phyloP scores from a whole-genome alignment of 257 asterid genomes.

The Nicotiana paniculata region DNA sequence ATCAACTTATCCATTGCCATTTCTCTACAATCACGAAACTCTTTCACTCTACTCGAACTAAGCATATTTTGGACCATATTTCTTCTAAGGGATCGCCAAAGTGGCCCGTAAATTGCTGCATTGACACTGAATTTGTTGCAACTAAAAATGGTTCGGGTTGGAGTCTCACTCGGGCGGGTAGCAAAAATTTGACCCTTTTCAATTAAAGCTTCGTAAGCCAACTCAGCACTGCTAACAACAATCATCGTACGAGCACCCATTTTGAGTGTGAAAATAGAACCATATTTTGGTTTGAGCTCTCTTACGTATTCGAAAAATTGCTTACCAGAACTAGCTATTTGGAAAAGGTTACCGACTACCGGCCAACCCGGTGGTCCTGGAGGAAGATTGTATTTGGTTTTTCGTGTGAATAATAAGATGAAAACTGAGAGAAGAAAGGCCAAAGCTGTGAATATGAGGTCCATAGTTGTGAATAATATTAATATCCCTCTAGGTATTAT shows the following conservation, averaged over 20 bases:
- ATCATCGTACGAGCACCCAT: constrained; percentile 91
- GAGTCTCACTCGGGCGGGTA: constrained; percentile 71
- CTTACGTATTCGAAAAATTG: constrained; percentile 63
- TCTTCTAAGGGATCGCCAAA: constrained; percentile 80
- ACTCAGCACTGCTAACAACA: constrained; percentile 43
- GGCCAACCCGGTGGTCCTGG: constrained; percentile 96
- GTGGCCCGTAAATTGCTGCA: constrained; percentile 74
- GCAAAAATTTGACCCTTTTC: constrained; percentile 74
- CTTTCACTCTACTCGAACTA: constrained; percentile 47
- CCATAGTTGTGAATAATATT: neutral
- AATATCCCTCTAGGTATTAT: too few relatives aligned
- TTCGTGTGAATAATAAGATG: constrained; percentile 36
- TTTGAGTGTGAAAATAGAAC: constrained; percentile 60
- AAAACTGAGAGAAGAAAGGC: constrained; percentile 44
- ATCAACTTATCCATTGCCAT: constrained; percentile 62
- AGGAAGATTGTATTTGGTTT: constrained; percentile 51
- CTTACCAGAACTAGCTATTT: constrained; percentile 74
- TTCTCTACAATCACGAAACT: constrained; percentile 48
- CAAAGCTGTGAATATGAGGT: constrained; percentile 44
- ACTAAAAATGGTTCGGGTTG: constrained; percentile 73
- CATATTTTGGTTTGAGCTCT: constrained; percentile 57
- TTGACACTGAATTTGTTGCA: constrained; percentile 84
- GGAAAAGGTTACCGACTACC: constrained; percentile 80
- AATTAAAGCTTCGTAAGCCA: constrained; percentile 60
- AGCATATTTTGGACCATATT: constrained; percentile 92